Evolutionary conservation across 202 grass and related monocot genomes (phyloP).

Genomic region (Schoenoplectus tabernaemontani): DNA sequence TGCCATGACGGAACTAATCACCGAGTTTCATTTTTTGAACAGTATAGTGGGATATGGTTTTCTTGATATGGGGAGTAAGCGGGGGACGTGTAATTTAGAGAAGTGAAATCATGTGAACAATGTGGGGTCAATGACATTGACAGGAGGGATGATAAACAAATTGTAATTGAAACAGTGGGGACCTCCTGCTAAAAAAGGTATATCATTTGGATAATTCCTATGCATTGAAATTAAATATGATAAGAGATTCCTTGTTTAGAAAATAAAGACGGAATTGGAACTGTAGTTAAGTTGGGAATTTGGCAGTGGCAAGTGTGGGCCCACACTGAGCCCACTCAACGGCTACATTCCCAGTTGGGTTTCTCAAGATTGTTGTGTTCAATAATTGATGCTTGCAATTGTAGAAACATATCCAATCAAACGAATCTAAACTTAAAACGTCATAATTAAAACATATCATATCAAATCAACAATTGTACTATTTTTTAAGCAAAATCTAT

Average conservation of each 20-base stretch:
- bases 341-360: background rate
- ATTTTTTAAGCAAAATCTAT: too few species aligned
- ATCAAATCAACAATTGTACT: too few species aligned
- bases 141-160: background rate
- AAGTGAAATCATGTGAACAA: constrained; percentile 1
- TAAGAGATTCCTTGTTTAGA: background rate
- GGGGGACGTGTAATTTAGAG: background rate
- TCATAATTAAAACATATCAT: too few species aligned
- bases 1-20: too few species aligned
- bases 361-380: background rate
- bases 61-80: background rate
- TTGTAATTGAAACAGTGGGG: background rate
- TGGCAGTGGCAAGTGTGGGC: background rate
- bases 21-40: too few species aligned
- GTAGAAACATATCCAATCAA: background rate
- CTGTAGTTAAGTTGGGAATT: background rate
- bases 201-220: too few species aligned
- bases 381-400: background rate
- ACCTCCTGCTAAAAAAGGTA: background rate
- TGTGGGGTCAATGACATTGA: constrained; percentile 12
- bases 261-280: background rate
- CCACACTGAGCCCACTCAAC: background rate
- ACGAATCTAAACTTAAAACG: background rate
- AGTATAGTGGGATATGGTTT: too few species aligned
- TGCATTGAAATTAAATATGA: background rate